Base-by-base conservation (phyloP, 768 basidiomycete species). In the Suillus weaverae region DNA sequence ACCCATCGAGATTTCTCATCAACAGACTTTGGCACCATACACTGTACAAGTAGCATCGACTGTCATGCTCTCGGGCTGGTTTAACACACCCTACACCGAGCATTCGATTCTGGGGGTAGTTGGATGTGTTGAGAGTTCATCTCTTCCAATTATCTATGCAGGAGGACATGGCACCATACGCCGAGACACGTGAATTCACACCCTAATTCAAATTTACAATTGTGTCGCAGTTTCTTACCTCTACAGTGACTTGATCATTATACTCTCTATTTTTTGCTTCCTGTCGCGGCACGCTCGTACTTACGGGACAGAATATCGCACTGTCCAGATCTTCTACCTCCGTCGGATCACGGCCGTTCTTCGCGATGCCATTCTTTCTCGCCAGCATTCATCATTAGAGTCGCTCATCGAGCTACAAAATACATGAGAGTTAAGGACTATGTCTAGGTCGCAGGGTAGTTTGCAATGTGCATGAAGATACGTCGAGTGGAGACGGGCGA, bases 101-200 rank as follows among this genome's bases (percentile, higher is more conserved):
- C 44, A 81, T 33, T 76, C 78, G 8, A 62, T 83, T 13, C 74
- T 83, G 81, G 81, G 75, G 81, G 80, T 81, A 66, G 67, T 78
- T 71, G 6, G 43, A 35, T 56, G 26, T 51, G 11, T n/a, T 22
- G 20, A 22, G 2, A 26, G 26, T 26, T 43, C 33, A 26, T 9
- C n/a, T 26, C 26, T 66, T 48, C 57, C 18, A 33, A 10, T 62
- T 6, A 50, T 38, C 18, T 22, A 39, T 18, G 5, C 62, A 78
- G 78, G n/a, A 72, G 71, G 39, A 68, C 72, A 1, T 81, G 79
- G 79, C 80, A 26, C 26, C 26, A 26, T 26, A 26, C 26, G 26
- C 26, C 26, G 20, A n/a, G n/a, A 46, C n/a, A n/a, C 44, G 20
- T 13, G 44, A 46, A 13, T 22, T 65, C 80, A 81, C 61, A 63